A percentile compares a stretch with the other conserved stretches of the same genome.
phyloP scores from a whole-genome alignment of 768 basidiomycete species.

The Mycena capillaripes region DNA sequence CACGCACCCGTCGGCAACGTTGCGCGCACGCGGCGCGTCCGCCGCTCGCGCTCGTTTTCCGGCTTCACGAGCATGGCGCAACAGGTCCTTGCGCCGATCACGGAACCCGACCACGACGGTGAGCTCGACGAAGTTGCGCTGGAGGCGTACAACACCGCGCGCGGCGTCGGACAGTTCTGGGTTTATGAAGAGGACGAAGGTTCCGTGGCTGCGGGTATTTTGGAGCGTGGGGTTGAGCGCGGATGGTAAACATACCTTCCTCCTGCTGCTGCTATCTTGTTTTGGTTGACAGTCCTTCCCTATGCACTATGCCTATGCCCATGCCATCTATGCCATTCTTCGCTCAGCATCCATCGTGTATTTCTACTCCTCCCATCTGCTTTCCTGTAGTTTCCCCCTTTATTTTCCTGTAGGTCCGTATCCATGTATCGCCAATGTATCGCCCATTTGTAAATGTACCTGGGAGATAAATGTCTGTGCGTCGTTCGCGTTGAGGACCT shows the following conservation, averaged over 20 bases:
- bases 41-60: slow-evolving; percentile 33
- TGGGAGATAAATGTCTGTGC: too few species aligned
- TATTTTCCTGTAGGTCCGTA: too few species aligned
- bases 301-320: background rate
- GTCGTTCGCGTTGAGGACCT: too few species aligned
- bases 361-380: background rate
- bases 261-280: background rate
- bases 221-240: slow-evolving; percentile 22
- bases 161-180: slow-evolving; percentile 16
- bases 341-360: background rate
- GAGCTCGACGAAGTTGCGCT: slow-evolving; percentile 9
- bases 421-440: too few species aligned
- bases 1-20: slow-evolving; percentile 7
- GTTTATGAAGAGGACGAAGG: background rate
- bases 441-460: too few species aligned
- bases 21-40: slow-evolving; percentile 13
- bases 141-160: slow-evolving; percentile 20
- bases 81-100: slow-evolving; percentile 6
- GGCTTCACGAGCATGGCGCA: slow-evolving; percentile 33
- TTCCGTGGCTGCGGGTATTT: background rate
- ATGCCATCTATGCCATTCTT: background rate
- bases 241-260: background rate
- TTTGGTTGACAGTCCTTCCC: background rate
- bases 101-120: background rate
- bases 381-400: too few species aligned